These are phyloP conservation scores for Kokia cookei DNA, from an alignment of 441 rosid species.

Conservation along the genomic window DNA sequence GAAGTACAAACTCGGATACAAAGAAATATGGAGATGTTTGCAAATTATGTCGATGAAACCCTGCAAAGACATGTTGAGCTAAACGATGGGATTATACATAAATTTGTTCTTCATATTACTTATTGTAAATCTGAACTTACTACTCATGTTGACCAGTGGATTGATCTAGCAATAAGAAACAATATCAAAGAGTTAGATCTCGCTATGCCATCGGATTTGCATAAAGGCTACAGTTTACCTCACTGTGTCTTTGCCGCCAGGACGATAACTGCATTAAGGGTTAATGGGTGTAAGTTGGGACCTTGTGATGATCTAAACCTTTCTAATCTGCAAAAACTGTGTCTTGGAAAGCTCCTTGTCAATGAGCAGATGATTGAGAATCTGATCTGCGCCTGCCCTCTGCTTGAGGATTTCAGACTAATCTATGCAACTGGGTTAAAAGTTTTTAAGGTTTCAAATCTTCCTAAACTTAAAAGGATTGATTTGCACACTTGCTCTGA, in stretches of 20 bases:
- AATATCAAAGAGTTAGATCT: conserved; percentile 24
- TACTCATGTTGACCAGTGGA: conserved; percentile 14
- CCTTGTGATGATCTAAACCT: conserved; percentile 11
- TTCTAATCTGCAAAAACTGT: conserved; percentile 16
- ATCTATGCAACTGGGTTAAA: conserved; percentile 15
- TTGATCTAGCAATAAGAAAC: conserved; percentile 11
- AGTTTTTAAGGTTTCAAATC: conserved; percentile 6
- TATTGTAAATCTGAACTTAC: background rate
- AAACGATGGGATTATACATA: conserved; percentile 8
- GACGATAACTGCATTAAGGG: conserved; percentile 16
- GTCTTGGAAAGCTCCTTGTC: conserved; percentile 15
- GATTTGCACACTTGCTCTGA: conserved; percentile 25
- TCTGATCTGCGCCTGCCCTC: conserved; percentile 22
- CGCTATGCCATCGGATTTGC: conserved; percentile 3
- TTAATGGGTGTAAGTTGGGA: conserved; percentile 24
- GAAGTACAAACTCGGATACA: background rate
- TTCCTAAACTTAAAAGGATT: conserved; percentile 15
- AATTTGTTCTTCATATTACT: conserved; percentile 23
- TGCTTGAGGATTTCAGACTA: conserved; percentile 27
- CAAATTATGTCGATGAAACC: conserved; percentile 15
- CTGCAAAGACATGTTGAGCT: conserved; percentile 16
- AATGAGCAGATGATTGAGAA: conserved; percentile 6
- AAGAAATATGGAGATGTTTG: conserved; percentile 1
- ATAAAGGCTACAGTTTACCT: conserved; percentile 13
- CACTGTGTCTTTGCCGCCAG: conserved; percentile 12